Evolutionary conservation across 1,284 basidiomycete genomes (phyloP).

Genomic region (Afroboletus lepidellus): DNA sequence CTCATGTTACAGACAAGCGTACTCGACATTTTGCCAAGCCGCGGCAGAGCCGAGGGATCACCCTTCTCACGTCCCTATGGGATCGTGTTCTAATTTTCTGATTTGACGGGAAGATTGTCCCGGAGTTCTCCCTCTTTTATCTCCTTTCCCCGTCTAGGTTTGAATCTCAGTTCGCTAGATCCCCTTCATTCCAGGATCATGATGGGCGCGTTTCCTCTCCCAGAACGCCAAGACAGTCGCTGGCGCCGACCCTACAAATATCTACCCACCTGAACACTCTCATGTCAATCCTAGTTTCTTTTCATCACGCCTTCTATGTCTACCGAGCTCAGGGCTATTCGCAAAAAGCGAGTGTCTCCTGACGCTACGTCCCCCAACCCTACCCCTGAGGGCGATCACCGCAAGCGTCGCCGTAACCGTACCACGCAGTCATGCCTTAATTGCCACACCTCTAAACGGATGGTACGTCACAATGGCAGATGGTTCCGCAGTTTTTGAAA

Average conservation of each 20-base stretch:
- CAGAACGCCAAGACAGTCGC: conserved; percentile 27
- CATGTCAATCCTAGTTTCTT: conserved; percentile 2
- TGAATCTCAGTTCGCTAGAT: conserved; percentile 15
- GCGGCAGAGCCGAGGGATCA: conserved; percentile 1
- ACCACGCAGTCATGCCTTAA: conserved; percentile 67
- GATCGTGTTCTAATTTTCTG: conserved; percentile 20
- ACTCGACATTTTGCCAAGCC: conserved; percentile 12
- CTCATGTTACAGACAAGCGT: conserved; percentile 5
- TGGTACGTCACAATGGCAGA: conserved; percentile 48
- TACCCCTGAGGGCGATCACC: conserved; percentile 42
- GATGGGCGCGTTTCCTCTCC: conserved; percentile 7
- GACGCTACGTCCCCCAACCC: conserved; percentile 18
- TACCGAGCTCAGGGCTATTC: conserved; percentile 25
- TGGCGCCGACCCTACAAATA: conserved; percentile 25
- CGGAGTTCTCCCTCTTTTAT: conserved; percentile 13
- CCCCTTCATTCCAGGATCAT: conserved; percentile 11
- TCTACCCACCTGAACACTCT: conserved; percentile 6
- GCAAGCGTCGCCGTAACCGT: conserved; percentile 60
- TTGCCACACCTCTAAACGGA: conserved; percentile 77
- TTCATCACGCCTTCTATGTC: conserved; percentile 22
- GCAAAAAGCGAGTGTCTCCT: conserved; percentile 28
- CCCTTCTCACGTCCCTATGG: conserved; percentile 28
- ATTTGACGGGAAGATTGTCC: conserved; percentile 22
- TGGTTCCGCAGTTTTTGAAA: not conserved
- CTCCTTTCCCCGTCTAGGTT: conserved; percentile 10